Evolutionary conservation across 176 grass and related monocot genomes (phyloP).

Genomic region (Saccharum spontaneum): DNA sequence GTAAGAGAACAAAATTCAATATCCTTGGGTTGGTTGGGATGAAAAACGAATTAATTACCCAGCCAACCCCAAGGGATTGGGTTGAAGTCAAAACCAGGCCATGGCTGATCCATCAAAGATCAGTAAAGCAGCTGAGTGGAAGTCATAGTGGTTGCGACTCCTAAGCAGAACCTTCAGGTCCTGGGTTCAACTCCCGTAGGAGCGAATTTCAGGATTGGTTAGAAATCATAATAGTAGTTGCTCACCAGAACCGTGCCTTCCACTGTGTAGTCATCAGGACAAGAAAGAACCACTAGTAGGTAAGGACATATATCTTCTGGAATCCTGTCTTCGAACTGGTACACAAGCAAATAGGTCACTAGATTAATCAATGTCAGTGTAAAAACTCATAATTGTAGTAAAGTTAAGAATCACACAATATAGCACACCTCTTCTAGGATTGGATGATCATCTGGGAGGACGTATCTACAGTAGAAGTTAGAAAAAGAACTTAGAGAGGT

Average conservation of each 20-base stretch:
- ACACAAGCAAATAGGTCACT: slow-evolving; percentile 10
- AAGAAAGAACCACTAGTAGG: slow-evolving; percentile 59
- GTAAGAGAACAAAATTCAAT: background rate
- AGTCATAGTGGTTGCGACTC: background rate
- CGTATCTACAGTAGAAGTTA: slow-evolving; percentile 56
- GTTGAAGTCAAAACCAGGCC: slow-evolving; percentile 1
- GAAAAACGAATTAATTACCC: background rate
- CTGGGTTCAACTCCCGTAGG: background rate
- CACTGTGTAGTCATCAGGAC: slow-evolving; percentile 15
- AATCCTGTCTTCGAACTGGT: slow-evolving; percentile 63
- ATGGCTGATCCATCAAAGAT: background rate
- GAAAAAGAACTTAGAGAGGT: slow-evolving; percentile 26
- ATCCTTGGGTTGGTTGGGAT: background rate
- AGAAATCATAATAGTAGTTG: background rate
- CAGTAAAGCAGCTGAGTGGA: slow-evolving; percentile 16
- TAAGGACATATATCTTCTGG: slow-evolving; percentile 63
- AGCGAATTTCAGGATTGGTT: background rate
- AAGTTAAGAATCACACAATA: slow-evolving; percentile 11
- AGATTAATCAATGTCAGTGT: background rate
- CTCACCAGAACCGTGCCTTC: slow-evolving; percentile 51
- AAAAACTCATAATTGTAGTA: background rate
- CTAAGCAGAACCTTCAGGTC: background rate
- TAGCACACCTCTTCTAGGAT: slow-evolving; percentile 54
- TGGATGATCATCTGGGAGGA: slow-evolving; percentile 69
- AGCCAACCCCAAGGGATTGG: background rate